These are phyloP conservation scores for Trametes coccinea DNA, from an alignment of 768 basidiomycete species.

Conservation along the genomic window DNA sequence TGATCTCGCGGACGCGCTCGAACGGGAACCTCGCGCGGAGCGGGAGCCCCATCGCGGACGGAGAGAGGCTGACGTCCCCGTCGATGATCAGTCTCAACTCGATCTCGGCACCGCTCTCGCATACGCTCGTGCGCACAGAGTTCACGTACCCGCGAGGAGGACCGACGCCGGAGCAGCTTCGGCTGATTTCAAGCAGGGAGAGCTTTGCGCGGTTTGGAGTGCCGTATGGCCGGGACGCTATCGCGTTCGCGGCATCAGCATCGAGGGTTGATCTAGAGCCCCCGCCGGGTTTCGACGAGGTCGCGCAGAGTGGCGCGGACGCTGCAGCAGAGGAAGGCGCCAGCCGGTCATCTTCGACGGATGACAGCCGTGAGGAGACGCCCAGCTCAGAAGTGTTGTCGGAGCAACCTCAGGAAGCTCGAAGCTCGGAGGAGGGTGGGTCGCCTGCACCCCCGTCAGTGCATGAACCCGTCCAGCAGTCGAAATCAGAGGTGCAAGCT, in stretches of 20 bases:
- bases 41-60: slow-evolving; percentile 2
- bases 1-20: slow-evolving; percentile 46
- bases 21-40: slow-evolving; percentile 38
- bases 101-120: slow-evolving; percentile 75
- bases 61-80: slow-evolving; percentile 50
- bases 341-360: too few species aligned
- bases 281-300: slow-evolving; percentile 37
- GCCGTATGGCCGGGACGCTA: slow-evolving; percentile 75
- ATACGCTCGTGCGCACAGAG: slow-evolving; percentile 70
- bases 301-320: slow-evolving; percentile 5
- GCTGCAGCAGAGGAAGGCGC: not conserved
- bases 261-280: slow-evolving; percentile 45
- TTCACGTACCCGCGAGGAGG: slow-evolving; percentile 67
- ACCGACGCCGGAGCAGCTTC: slow-evolving; percentile 63
- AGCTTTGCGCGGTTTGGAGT: slow-evolving; percentile 67
- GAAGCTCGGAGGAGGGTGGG: too few species aligned
- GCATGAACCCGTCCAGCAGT: not conserved
- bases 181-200: slow-evolving; percentile 68
- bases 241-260: slow-evolving; percentile 57
- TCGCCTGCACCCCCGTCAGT: too few species aligned
- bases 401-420: too few species aligned
- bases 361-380: too few species aligned
- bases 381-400: too few species aligned
- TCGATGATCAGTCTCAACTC: slow-evolving; percentile 71
- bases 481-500: not conserved